phyloP scores from a whole-genome alignment of 257 asterid genomes.

The Solanum acaule region DNA sequence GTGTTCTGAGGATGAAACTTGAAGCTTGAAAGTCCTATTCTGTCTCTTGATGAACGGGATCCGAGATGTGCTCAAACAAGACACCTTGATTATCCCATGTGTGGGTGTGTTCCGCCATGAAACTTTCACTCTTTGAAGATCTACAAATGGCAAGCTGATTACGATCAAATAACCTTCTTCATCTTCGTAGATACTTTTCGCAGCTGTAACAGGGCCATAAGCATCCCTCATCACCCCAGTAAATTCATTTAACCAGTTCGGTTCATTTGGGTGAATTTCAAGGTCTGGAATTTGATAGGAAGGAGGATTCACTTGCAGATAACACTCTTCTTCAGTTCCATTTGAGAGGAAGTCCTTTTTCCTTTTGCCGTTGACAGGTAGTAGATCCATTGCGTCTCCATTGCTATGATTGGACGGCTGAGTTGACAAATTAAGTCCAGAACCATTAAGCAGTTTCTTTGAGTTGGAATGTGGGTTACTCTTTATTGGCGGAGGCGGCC shows the following conservation, averaged over 20 bases:
- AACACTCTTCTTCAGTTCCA: constrained; percentile 41
- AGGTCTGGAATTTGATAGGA: constrained; percentile 29
- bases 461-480: constrained; percentile 23
- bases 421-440: constrained; percentile 50
- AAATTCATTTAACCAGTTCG: constrained; percentile 53
- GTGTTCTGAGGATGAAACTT: constrained; percentile 63
- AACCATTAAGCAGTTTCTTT: constrained; percentile 51
- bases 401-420: constrained; percentile 30
- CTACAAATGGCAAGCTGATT: constrained; percentile 53
- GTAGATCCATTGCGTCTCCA: constrained; percentile 38
- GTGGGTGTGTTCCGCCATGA: constrained; percentile 65
- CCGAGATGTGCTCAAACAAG: constrained; percentile 62
- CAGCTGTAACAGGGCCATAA: constrained; percentile 69
- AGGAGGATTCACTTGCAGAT: constrained; percentile 17
- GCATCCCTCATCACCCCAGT: constrained; percentile 44
- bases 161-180: constrained; percentile 60
- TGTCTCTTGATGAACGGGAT: constrained; percentile 66
- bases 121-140: constrained; percentile 59
- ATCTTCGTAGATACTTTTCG: constrained; percentile 62
- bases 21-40: constrained; percentile 69
- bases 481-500: constrained; percentile 33
- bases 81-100: constrained; percentile 70
- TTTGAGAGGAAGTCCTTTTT: constrained; percentile 41
- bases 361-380: constrained; percentile 43
- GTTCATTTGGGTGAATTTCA: constrained; percentile 37